phyloP scores from a whole-genome alignment of 495 filamentous ascomycete species.

The Rusavskia elegans region DNA sequence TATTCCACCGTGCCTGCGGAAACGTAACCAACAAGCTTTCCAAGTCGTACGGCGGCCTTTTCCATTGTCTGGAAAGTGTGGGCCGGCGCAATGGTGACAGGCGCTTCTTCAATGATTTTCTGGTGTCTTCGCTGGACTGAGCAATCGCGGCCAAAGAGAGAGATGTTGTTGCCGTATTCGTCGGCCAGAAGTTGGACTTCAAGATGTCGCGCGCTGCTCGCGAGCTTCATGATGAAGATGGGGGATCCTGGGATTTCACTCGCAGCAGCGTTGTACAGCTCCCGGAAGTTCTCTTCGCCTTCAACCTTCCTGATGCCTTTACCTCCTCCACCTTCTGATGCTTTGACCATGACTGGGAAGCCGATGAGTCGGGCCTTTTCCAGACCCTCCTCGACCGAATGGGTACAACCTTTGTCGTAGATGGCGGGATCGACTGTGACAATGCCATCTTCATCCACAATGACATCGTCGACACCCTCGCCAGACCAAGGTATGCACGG shows the following conservation, averaged over 20 bases:
- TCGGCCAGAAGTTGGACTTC: constrained; percentile 96
- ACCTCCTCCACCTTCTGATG: constrained; percentile 97
- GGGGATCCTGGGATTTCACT: constrained; percentile 98
- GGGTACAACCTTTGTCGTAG: constrained; percentile 84
- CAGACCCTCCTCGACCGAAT: constrained; percentile 75
- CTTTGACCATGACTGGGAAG: constrained; percentile 99
- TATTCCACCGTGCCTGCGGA: constrained; percentile 98
- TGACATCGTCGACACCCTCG: constrained; percentile 71
- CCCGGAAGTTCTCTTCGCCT: constrained; percentile 64
- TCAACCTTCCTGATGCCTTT: constrained; percentile 98
- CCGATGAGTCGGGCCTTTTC: constrained; percentile 77
- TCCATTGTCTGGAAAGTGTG: constrained; percentile 92
- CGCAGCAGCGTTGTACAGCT: constrained; percentile 83
- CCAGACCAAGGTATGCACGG: constrained; percentile 99
- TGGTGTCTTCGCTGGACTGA: constrained; percentile 97
- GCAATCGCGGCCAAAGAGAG: constrained; percentile 94
- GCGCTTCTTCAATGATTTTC: constrained; percentile 99
- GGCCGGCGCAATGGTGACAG: constrained; percentile 84
- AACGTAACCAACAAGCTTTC: constrained; percentile 90
- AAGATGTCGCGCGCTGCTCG: constrained; percentile 88
- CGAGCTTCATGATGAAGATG: constrained; percentile 99
- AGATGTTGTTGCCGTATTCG: constrained; percentile 99
- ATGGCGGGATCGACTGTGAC: constrained; percentile 79
- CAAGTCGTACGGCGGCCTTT: constrained; percentile 85
- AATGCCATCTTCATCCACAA: constrained; percentile 64